These are phyloP conservation scores for Debaryomyces singareniensis DNA, from an alignment of 1,139 yeast genomes.

Conservation along the genomic window DNA sequence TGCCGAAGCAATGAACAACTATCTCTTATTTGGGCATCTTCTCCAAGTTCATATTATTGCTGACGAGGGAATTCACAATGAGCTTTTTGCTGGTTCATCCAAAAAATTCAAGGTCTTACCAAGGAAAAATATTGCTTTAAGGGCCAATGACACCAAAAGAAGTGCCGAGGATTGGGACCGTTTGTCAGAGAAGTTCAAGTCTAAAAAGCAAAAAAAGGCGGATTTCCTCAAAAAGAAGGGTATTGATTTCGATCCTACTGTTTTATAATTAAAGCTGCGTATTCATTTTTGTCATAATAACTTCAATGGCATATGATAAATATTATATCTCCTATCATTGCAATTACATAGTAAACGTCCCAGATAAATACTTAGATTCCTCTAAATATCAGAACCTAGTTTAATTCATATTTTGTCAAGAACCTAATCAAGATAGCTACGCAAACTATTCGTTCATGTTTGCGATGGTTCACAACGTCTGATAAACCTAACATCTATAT, in stretches of 20 bases:
- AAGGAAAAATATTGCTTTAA: constrained; percentile 50
- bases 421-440: no score
- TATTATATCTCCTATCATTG: no score
- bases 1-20: constrained; percentile 93
- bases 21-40: constrained; percentile 81
- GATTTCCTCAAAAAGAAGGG: constrained; percentile 48
- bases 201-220: constrained; percentile 36
- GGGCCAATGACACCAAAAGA: constrained; percentile 53
- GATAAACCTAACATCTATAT: no score
- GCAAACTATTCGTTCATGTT: no score
- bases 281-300: no score
- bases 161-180: constrained; percentile 54
- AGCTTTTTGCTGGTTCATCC: constrained; percentile 49
- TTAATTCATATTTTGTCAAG: no score
- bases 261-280: no score
- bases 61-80: constrained; percentile 37
- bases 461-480: no score
- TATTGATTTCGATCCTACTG: constrained; percentile 39
- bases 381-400: no score
- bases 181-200: constrained; percentile 38
- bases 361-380: no score
- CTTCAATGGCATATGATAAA: no score
- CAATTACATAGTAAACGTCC: no score
- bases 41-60: constrained; percentile 56
- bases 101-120: constrained; percentile 56